These are phyloP conservation scores for Juncus effusus DNA, from an alignment of 176 grass and related monocot species.

Conservation along the genomic window DNA sequence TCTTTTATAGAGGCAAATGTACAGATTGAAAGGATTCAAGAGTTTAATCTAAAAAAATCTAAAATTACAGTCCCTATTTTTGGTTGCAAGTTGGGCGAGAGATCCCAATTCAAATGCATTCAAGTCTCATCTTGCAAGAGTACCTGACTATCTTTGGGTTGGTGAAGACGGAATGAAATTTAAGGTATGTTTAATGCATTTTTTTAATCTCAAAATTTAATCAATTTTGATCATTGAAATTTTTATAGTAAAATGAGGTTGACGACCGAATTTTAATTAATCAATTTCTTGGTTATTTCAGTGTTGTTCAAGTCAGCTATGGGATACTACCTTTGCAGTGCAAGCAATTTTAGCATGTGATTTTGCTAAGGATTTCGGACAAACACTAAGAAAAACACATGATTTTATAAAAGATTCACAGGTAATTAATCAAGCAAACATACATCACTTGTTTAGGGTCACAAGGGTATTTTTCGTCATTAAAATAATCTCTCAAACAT, in stretches of 20 bases:
- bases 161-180: slow-evolving; percentile 84
- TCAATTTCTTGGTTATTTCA: not conserved
- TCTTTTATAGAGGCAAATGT: not conserved
- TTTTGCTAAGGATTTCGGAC: slow-evolving; percentile 39
- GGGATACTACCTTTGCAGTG: slow-evolving; percentile 56
- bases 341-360: slow-evolving; percentile 57
- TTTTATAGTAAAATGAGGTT: too few species aligned
- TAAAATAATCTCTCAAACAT: too few species aligned
- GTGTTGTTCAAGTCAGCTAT: slow-evolving; percentile 27
- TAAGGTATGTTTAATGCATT: slow-evolving; percentile 45
- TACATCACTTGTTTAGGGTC: too few species aligned
- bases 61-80: slow-evolving; percentile 37
- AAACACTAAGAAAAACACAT: slow-evolving; percentile 51
- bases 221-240: too few species aligned
- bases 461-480: too few species aligned
- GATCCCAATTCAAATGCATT: slow-evolving; percentile 44
- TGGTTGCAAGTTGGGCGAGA: slow-evolving; percentile 53
- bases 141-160: slow-evolving; percentile 58
- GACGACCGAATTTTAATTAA: not conserved
- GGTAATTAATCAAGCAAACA: slow-evolving; percentile 32
- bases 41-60: not conserved
- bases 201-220: too few species aligned
- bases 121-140: slow-evolving; percentile 59
- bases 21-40: not conserved
- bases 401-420: slow-evolving; percentile 59